These are phyloP conservation scores for Plasmodium gonderi DNA, from an alignment of 169 alveolate species.

Conservation along the genomic window DNA sequence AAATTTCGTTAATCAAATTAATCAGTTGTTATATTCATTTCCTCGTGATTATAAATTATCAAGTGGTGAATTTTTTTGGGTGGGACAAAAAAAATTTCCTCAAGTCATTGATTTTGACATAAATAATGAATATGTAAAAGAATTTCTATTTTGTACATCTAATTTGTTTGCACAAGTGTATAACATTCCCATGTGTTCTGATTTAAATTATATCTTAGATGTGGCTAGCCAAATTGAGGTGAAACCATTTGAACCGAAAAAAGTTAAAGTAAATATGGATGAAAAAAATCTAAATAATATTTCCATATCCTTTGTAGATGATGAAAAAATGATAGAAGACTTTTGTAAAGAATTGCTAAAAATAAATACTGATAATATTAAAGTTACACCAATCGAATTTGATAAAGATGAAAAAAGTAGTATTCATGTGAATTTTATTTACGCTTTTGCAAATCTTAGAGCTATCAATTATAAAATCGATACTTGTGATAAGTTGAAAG, in stretches of 20 bases:
- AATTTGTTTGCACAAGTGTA: slow-evolving; percentile 91
- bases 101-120: slow-evolving; percentile 90
- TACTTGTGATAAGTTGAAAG: slow-evolving; percentile 93
- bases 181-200: slow-evolving; percentile 80
- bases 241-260: slow-evolving; percentile 78
- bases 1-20: slow-evolving; percentile 92
- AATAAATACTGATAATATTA: slow-evolving; percentile 5
- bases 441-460: slow-evolving; percentile 96
- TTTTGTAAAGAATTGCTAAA: slow-evolving; percentile 35
- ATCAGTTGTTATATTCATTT: slow-evolving; percentile 93
- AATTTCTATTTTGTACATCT: slow-evolving; percentile 92
- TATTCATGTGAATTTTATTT: slow-evolving; percentile 97
- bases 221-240: slow-evolving; percentile 74
- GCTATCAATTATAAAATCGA: slow-evolving; percentile 96
- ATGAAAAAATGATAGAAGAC: slow-evolving; percentile 35
- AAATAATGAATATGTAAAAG: slow-evolving; percentile 88
- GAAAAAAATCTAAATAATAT: slow-evolving; percentile 87
- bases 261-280: slow-evolving; percentile 86
- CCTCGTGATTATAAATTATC: slow-evolving; percentile 95
- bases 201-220: slow-evolving; percentile 59
- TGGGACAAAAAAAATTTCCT: slow-evolving; percentile 99
- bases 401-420: slow-evolving; percentile 99
- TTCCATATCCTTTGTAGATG: slow-evolving; percentile 68
- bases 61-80: slow-evolving; percentile 98
- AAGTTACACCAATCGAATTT: slow-evolving; percentile 83